phyloP scores from a whole-genome alignment of 2,329 filamentous ascomycete species.

The Saccharata proteae region DNA sequence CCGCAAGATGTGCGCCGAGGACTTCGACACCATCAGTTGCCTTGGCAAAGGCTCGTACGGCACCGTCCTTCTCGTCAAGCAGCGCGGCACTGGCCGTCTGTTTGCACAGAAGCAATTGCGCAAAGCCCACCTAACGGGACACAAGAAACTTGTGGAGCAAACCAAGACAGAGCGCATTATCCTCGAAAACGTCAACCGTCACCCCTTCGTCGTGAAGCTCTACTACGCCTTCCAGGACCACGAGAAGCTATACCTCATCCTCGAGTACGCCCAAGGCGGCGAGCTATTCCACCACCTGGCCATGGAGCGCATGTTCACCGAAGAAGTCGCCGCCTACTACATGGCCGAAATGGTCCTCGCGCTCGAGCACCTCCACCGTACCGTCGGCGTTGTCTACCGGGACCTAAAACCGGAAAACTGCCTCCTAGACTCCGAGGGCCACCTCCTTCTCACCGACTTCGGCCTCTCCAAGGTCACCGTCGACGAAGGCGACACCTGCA shows the following conservation, averaged over 20 bases:
- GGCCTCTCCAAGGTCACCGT: conserved; percentile 90
- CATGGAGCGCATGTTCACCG: conserved; percentile 88
- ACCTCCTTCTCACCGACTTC: conserved; percentile 91
- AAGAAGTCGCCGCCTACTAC: conserved; percentile 85
- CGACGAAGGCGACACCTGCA: conserved; percentile 59
- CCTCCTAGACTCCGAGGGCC: conserved; percentile 79
- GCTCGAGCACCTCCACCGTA: conserved; percentile 83
- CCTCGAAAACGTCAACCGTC: conserved; percentile 87
- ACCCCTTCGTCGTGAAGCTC: conserved; percentile 95
- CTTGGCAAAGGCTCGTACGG: conserved; percentile 95
- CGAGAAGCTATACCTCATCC: conserved; percentile 91
- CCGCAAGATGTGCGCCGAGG: conserved; percentile 81
- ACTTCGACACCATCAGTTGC: conserved; percentile 84
- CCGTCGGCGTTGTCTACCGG: conserved; percentile 87
- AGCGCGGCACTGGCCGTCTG: conserved; percentile 72
- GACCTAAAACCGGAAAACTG: conserved; percentile 98
- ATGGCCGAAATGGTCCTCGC: conserved; percentile 97
- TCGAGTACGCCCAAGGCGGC: conserved; percentile 94
- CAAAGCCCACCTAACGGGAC: conserved; percentile 87
- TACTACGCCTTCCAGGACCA: conserved; percentile 98
- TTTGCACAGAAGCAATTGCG: conserved; percentile 99
- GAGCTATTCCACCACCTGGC: conserved; percentile 94
- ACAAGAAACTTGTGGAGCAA: conserved; percentile 92
- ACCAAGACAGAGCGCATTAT: conserved; percentile 95
- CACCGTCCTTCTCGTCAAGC: conserved; percentile 86